Evolutionary conservation across 176 grass and related monocot species (phyloP), one percentile per base, ranked within the genome.

Genomic region (Carex scoparia): DNA sequence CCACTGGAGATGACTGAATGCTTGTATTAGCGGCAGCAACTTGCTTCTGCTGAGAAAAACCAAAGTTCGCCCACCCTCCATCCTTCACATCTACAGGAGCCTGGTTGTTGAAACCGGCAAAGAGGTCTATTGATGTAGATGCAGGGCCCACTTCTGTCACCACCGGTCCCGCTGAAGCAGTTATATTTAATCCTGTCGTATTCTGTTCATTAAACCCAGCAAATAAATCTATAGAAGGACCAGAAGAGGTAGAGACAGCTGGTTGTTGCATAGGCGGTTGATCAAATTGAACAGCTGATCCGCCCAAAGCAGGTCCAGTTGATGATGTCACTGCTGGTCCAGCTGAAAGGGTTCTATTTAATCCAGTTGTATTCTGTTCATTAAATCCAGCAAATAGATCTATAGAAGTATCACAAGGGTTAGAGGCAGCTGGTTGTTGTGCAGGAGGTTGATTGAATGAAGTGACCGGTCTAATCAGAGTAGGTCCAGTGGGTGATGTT

Each of bases 41-140:
- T 85, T 74, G 79, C 81, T 86, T 82, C 59, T 92, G 84, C 64
- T 92, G 87, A 84, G 88, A 87, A 85, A 84, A 62, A 73, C 87
- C 90, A 74, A 98, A 95, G 53, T 88, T 95, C 85, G 96, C 93
- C 96, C 96, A 98, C 79, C 88, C 96, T 85, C 90, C 85, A 66
- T 95, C 87, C 56, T 77, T 77, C 49, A 56, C 10, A 51, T 77
- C 49, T 42, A 72, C 40, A 73, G 88, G 63, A 86, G 88, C 61
- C 55, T 92, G 91, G 76, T 90, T 86, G 57, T 87, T 79, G 85
- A 92, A 95, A 48, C 88, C 87, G 35, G 91, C 91, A 92, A 92
- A 92, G 15, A 94, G 79, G 86, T 93, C 92, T 73, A 92, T 65
- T 1, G 81, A 59, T 46, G 86, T 61, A 79, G 82, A 71, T 84